A percentile compares a stretch with the other conserved stretches of the same genome.
Evolutionary conservation across 1,139 yeast genomes (phyloP).

Genomic region (Zygosaccharomyces sapae): DNA sequence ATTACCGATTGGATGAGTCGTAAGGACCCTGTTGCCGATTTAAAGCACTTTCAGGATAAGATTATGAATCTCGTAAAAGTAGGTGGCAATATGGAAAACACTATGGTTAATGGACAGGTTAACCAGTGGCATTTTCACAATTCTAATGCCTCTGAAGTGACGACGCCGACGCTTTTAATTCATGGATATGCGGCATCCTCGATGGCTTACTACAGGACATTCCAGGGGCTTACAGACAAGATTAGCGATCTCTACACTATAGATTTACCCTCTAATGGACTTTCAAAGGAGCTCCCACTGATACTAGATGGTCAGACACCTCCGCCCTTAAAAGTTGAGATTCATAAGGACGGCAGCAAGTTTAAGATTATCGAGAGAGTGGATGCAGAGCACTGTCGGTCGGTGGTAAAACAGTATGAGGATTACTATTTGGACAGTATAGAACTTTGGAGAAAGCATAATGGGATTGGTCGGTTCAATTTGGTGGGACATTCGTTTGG

Average conservation of each 20-base stretch:
- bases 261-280: constrained; percentile 81
- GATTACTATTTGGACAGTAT: constrained; percentile 72
- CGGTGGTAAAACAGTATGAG: constrained; percentile 46
- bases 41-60: constrained; percentile 18
- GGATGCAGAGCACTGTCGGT: constrained; percentile 15
- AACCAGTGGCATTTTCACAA: constrained; percentile 27
- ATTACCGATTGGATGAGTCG: constrained; percentile 11
- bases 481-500: constrained; percentile 92
- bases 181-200: constrained; percentile 92
- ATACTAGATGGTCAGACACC: constrained; percentile 12
- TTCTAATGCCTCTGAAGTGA: constrained; percentile 16
- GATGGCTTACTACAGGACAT: constrained; percentile 78
- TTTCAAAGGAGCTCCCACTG: constrained; percentile 23
- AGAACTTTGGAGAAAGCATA: constrained; percentile 74
- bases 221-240: constrained; percentile 47
- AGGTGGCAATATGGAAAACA: constrained; percentile 16
- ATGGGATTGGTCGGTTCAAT: constrained; percentile 56
- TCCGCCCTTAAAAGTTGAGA: constrained; percentile 13
- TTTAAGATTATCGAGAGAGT: constrained; percentile 17
- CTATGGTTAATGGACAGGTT: constrained; percentile 17
- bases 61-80: constrained; percentile 19
- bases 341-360: constrained; percentile 9
- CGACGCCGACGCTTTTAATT: constrained; percentile 50
- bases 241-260: constrained; percentile 60
- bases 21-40: constrained; percentile 9